Conservation (phyloP, 768 basidiomycete species). For the Pulveroboletus ravenelii region DNA sequence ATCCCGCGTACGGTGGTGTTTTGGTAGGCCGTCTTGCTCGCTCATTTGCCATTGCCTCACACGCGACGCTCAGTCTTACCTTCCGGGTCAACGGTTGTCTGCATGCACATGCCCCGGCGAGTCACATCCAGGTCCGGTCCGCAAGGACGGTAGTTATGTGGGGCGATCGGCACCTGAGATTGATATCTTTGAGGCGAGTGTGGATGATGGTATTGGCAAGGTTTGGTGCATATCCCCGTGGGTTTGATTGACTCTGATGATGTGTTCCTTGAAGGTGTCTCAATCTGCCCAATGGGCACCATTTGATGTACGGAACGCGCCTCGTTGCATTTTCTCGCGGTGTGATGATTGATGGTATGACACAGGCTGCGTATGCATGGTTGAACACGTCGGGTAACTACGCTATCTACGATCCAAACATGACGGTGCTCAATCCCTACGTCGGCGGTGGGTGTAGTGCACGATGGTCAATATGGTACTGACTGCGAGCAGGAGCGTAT, state of each 20-base stretch:
- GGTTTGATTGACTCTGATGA: slow-evolving; percentile 8
- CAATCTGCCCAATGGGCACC: slow-evolving; percentile 49
- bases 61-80: slow-evolving; percentile 33
- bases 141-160: slow-evolving; percentile 43
- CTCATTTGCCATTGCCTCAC: slow-evolving; percentile 1
- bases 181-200: slow-evolving; percentile 52
- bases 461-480: not conserved
- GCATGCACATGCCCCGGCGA: slow-evolving; percentile 57
- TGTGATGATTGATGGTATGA: not conserved
- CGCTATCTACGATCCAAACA: slow-evolving; percentile 34
- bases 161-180: slow-evolving; percentile 58
- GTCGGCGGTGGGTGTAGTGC: slow-evolving; percentile 35
- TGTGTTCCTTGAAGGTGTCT: slow-evolving; percentile 37
- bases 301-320: slow-evolving; percentile 25
- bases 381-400: slow-evolving; percentile 33
- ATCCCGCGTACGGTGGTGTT: slow-evolving; percentile 28
- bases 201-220: slow-evolving; percentile 31
- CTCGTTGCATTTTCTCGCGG: not conserved
- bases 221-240: slow-evolving; percentile 18
- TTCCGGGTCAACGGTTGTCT: slow-evolving; percentile 53
- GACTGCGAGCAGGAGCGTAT: slow-evolving; percentile 25
- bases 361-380: slow-evolving; percentile 42
- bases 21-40: slow-evolving; percentile 16
- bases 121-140: slow-evolving; percentile 52
- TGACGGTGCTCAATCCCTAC: slow-evolving; percentile 39